A percentile compares a stretch with the other conserved stretches of the same genome.
Evolutionary conservation across 352 stramenopile genomes (phyloP).

Genomic region (Globisporangium alternatum): DNA sequence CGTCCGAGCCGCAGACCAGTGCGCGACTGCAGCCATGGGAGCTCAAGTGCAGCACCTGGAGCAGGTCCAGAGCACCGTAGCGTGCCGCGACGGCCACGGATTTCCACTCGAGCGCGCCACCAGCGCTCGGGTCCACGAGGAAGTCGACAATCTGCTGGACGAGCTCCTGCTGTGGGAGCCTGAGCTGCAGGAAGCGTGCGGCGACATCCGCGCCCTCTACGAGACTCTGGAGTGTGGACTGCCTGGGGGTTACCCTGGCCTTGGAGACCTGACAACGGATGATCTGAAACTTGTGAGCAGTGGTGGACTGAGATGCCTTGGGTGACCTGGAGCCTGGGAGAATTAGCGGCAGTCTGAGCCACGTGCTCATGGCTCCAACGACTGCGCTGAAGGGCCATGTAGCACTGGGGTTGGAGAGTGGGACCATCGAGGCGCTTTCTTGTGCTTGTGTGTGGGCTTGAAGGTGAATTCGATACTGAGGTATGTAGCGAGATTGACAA

Average conservation of each 20-base stretch:
- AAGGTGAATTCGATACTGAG: not conserved
- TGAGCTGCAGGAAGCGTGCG: not conserved
- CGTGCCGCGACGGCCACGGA: not conserved
- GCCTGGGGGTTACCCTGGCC: not conserved
- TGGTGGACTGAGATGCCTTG: not conserved
- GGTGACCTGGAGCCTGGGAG: not conserved
- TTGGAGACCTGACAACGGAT: not conserved
- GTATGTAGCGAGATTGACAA: not conserved
- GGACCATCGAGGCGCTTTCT: not conserved
- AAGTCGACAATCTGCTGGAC: constrained; percentile 1
- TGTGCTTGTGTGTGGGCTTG: not conserved
- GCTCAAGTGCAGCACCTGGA: not conserved
- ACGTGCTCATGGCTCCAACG: not conserved
- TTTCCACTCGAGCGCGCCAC: not conserved
- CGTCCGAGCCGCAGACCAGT: not conserved
- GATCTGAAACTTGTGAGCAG: not conserved
- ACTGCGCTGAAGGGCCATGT: not conserved
- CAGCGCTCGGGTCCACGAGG: not conserved
- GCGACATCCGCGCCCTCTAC: not conserved
- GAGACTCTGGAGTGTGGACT: not conserved
- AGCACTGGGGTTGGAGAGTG: not conserved
- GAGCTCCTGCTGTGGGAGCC: not conserved
- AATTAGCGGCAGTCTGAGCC: not conserved
- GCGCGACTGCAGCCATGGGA: not conserved
- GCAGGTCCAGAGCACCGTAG: not conserved